Conservation (phyloP, 164 flowering plant genomes). For the Dillenia turbinata region DNA sequence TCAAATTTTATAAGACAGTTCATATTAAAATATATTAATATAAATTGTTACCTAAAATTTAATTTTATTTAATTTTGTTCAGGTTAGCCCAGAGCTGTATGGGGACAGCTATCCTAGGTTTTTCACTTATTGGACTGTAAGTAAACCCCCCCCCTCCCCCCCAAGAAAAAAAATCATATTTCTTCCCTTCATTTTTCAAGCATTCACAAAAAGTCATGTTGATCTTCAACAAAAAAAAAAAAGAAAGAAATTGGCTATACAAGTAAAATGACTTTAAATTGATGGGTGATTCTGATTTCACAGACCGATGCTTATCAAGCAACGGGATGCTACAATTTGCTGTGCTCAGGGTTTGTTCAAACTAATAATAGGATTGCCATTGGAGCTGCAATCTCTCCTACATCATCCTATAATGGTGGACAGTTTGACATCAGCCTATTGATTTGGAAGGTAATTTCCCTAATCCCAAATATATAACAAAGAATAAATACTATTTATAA, state of each 20-base stretch:
- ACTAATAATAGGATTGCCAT: slow-evolving; percentile 75
- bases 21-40: too few species aligned
- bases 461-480: neutral
- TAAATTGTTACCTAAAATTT: too few species aligned
- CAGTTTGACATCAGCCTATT: slow-evolving; percentile 88
- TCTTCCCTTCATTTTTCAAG: neutral
- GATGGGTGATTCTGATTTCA: slow-evolving; percentile 1
- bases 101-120: slow-evolving; percentile 90
- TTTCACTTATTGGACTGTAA: slow-evolving; percentile 98
- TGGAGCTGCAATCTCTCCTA: slow-evolving; percentile 92
- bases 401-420: slow-evolving; percentile 62
- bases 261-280: slow-evolving; percentile 2
- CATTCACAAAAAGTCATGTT: neutral
- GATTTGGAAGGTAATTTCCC: slow-evolving; percentile 80
- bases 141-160: slow-evolving; percentile 9
- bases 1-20: too few species aligned
- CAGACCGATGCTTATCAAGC: slow-evolving; percentile 90
- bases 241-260: too few species aligned
- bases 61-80: slow-evolving; percentile 7
- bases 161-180: neutral
- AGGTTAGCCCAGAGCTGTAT: slow-evolving; percentile 95
- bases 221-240: neutral
- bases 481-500: neutral
- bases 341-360: slow-evolving; percentile 94
- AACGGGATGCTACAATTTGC: slow-evolving; percentile 91